Evolutionary conservation across 2,329 filamentous ascomycete genomes (phyloP), one percentile per base, ranked within the genome.

Genomic region (Plectosphaerella plurivora): DNA sequence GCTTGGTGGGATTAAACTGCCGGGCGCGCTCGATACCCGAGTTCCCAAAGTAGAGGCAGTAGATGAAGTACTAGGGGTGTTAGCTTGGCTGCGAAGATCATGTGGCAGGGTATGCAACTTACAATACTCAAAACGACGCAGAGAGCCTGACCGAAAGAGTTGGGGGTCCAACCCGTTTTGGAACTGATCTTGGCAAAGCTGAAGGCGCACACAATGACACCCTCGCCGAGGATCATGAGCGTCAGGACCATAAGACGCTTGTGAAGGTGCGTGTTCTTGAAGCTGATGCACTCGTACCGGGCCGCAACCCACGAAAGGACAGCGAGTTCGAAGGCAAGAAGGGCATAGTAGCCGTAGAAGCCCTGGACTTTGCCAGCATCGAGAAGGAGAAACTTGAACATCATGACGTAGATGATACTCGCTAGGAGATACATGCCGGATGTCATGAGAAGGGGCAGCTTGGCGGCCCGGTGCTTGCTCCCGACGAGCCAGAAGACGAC

Each of bases 141-240:
- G 1, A 52, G 47, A 8, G 55, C 46, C 3, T 55, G 45, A 0
- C 51, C 33, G 10, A 36, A 50, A 3, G 51, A 53, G 5, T 57
- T 53, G 15, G 51, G 51, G 1, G 45, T 24, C 8, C 55, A 22
- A 22, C 42, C 54, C 16, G 28, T 54, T 11, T 51, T 49, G 2
- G 53, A 46, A 51, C 55, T 55, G 2, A 55, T 54, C 25, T 61
- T 55, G 9, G 58, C 57, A 15, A 66, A 54, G 7, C 70, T 73
- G 59, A 73, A 74, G 39, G 79, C 76, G n/a, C 79, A 69, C 10
- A 75, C 74, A 53, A 82, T 82, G 15, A 79, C 77, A 22, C 78
- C 78, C 58, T 82, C 79, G 2, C 80, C 79, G 57, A 83, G 78
- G 48, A 84, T 81, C 49, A 83, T 83, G 36, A 84, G 68, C 0